Evolutionary conservation across 179 eudicot genomes (phyloP).

Genomic region (Actinidia chinensis): DNA sequence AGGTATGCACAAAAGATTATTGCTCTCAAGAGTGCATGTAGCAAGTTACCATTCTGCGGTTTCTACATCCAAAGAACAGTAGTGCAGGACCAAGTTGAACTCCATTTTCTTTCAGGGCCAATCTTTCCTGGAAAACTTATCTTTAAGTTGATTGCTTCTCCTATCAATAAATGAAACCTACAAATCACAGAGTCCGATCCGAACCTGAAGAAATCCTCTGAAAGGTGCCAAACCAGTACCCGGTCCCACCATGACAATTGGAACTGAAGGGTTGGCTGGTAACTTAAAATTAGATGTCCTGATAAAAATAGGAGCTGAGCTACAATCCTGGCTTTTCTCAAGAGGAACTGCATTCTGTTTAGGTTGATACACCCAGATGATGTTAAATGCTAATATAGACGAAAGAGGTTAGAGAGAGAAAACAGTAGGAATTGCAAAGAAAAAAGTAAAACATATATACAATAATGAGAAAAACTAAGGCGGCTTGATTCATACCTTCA

Average conservation of each 20-base stretch:
- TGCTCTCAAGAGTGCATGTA: not conserved
- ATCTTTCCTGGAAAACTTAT: slow-evolving; percentile 57
- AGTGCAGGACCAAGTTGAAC: slow-evolving; percentile 60
- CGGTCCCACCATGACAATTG: slow-evolving; percentile 82
- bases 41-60: slow-evolving; percentile 53
- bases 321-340: slow-evolving; percentile 53
- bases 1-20: not conserved
- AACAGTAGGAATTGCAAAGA: not conserved
- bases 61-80: slow-evolving; percentile 79
- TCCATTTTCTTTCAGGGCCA: slow-evolving; percentile 70
- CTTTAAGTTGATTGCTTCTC: slow-evolving; percentile 8
- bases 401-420: not conserved
- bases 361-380: slow-evolving; percentile 11
- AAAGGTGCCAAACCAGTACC: slow-evolving; percentile 92
- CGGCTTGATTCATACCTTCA: slow-evolving; percentile 49
- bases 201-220: slow-evolving; percentile 88
- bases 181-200: not conserved
- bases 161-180: slow-evolving; percentile 5
- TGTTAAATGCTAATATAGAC: slow-evolving; percentile 12
- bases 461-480: not conserved
- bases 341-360: slow-evolving; percentile 56
- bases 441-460: not conserved
- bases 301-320: slow-evolving; percentile 82
- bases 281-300: slow-evolving; percentile 78
- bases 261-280: slow-evolving; percentile 59